Evolutionary conservation across 768 basidiomycete species (phyloP).

Genomic region (Inosperma sp.): DNA sequence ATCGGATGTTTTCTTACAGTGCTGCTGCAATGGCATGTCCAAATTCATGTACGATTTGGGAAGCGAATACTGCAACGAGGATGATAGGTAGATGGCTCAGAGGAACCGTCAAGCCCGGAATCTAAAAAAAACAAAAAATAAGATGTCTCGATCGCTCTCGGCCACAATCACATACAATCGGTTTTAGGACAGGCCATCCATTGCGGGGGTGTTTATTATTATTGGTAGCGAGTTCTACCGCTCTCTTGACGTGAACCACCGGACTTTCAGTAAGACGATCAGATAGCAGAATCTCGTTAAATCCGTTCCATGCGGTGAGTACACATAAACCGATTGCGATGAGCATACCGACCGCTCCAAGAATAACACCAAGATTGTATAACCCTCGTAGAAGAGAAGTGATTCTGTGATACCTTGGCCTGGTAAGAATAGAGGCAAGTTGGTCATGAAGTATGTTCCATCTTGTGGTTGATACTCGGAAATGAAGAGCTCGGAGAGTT

Average conservation of each 20-base stretch:
- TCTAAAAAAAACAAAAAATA: slow-evolving; percentile 42
- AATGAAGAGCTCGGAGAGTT: too few species aligned
- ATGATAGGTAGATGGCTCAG: slow-evolving; percentile 65
- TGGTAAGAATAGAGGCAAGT: too few species aligned
- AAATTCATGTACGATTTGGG: slow-evolving; percentile 73
- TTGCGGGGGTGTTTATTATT: too few species aligned
- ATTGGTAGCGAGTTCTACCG: too few species aligned
- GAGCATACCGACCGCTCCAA: slow-evolving; percentile 47
- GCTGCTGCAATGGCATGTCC: slow-evolving; percentile 79
- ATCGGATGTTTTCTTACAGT: slow-evolving; percentile 43
- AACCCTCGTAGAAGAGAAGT: slow-evolving; percentile 28
- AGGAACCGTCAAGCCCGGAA: slow-evolving; percentile 81
- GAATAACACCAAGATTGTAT: slow-evolving; percentile 49
- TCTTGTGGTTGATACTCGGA: too few species aligned
- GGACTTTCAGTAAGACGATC: slow-evolving; percentile 2
- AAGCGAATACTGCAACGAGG: slow-evolving; percentile 52
- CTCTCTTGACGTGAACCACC: too few species aligned
- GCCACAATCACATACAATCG: neutral
- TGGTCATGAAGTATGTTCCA: too few species aligned
- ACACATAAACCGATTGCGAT: slow-evolving; percentile 27
- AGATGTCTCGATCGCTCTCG: neutral
- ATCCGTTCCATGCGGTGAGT: neutral
- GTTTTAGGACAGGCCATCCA: too few species aligned
- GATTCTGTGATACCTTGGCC: slow-evolving; percentile 23
- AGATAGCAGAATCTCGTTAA: neutral